These are phyloP conservation scores for Ustilago nuda DNA, from an alignment of 1,284 basidiomycete species.

Conservation along the genomic window DNA sequence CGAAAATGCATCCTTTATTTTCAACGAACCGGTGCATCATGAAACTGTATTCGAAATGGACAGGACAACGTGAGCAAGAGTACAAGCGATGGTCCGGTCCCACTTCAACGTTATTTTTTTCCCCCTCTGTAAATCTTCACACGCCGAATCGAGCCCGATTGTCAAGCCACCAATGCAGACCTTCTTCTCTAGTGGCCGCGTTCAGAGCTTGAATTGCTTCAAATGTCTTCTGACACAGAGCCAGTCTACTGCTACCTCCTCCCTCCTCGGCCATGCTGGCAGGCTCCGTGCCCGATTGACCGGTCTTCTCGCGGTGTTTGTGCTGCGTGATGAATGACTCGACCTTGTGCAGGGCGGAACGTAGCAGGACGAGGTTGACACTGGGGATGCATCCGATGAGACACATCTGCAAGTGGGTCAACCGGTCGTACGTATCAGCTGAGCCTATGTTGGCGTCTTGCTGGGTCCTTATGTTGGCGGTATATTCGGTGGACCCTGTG, in stretches of 20 bases:
- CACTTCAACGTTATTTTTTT: too few relatives aligned
- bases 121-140: conserved; percentile 17
- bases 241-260: conserved; percentile 17
- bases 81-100: too few relatives aligned
- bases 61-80: too few relatives aligned
- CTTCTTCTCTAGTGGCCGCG: conserved; percentile 63
- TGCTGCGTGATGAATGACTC: conserved; percentile 48
- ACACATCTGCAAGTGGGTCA: conserved; percentile 42
- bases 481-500: not conserved
- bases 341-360: conserved; percentile 58
- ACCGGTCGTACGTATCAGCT: conserved; percentile 26
- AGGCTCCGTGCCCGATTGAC: not conserved
- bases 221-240: conserved; percentile 57
- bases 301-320: conserved; percentile 13
- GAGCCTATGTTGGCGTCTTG: not conserved
- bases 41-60: too few relatives aligned
- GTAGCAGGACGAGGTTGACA: conserved; percentile 65
- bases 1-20: not conserved
- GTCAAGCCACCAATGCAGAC: conserved; percentile 66
- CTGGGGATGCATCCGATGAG: conserved; percentile 57
- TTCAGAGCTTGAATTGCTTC: conserved; percentile 61
- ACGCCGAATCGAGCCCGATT: conserved; percentile 56
- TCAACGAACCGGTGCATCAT: not conserved
- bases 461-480: not conserved
- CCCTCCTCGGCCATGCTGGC: not conserved